These are phyloP conservation scores for Helenozyma baotianmanensis DNA, from an alignment of 805 yeast species.

Conservation along the genomic window DNA sequence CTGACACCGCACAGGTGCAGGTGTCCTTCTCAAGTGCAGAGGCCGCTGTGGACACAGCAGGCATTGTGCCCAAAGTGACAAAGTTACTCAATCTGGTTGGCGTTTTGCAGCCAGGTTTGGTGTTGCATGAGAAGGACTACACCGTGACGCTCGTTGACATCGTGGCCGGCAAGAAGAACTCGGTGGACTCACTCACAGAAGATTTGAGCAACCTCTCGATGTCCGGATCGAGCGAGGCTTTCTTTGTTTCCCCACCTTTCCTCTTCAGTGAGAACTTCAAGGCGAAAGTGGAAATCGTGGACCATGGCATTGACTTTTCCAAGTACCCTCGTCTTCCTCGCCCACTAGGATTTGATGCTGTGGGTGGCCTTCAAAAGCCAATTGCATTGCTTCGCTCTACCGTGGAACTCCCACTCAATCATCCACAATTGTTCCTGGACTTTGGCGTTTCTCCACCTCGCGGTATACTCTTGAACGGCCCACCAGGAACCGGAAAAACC, in stretches of 20 bases:
- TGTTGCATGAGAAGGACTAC: conserved; percentile 15
- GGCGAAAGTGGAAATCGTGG: conserved; percentile 14
- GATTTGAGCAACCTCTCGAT: conserved; percentile 11
- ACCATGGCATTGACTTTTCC: conserved; percentile 6
- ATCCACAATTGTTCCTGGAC: conserved; percentile 69
- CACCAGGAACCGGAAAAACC: conserved; percentile 96
- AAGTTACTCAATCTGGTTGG: conserved; percentile 52
- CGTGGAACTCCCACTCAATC: conserved; percentile 74
- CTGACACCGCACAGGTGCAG: conserved; percentile 7
- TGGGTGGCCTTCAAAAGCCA: conserved; percentile 77
- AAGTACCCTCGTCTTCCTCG: conserved; percentile 44
- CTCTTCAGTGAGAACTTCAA: conserved; percentile 36
- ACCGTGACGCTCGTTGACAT: conserved; percentile 27
- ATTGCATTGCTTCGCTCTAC: conserved; percentile 58
- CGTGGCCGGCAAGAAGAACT: conserved; percentile 13
- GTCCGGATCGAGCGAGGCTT: conserved; percentile 8
- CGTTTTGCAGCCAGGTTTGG: conserved; percentile 54
- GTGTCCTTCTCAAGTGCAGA: no score
- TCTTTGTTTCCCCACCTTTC: conserved; percentile 44
- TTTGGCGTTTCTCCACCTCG: conserved; percentile 92
- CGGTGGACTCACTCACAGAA: conserved; percentile 7
- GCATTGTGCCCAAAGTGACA: no score
- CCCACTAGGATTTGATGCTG: conserved; percentile 42
- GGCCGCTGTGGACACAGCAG: no score
- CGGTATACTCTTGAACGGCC: conserved; percentile 91